A percentile compares a stretch with the other conserved stretches of the same genome.
Conservation (phyloP, 192 early-diverging fungal species). For the Podila epigama region DNA sequence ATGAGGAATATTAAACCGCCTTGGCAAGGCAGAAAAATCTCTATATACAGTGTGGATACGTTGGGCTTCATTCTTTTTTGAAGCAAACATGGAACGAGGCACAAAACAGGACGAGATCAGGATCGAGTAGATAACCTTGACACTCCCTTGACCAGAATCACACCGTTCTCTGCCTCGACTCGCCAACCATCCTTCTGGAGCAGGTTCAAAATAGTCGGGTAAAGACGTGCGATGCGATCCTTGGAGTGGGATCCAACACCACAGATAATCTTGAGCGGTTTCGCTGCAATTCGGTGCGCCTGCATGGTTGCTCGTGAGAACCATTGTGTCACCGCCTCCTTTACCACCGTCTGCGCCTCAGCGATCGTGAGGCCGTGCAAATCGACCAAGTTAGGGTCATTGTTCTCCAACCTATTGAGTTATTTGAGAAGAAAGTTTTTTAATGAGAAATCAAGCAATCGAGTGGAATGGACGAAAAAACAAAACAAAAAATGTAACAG, state of each 20-base stretch:
- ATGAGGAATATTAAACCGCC: too few relatives aligned
- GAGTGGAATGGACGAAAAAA: not conserved
- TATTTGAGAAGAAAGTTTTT: not conserved
- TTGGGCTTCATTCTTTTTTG: too few relatives aligned
- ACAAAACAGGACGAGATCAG: too few relatives aligned
- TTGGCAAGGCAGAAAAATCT: too few relatives aligned
- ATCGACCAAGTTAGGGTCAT: constrained; percentile 67
- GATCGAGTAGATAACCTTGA: constrained; percentile 8
- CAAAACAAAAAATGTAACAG: not conserved
- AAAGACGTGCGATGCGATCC: constrained; percentile 61
- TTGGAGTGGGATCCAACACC: constrained; percentile 73
- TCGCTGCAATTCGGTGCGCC: constrained; percentile 12
- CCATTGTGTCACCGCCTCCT: constrained; percentile 68
- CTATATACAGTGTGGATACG: too few relatives aligned
- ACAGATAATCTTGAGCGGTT: constrained; percentile 71
- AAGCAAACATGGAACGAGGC: too few relatives aligned
- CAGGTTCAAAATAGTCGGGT: constrained; percentile 55
- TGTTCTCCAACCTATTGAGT: constrained; percentile 44
- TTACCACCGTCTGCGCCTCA: constrained; percentile 66
- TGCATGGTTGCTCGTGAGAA: constrained; percentile 55
- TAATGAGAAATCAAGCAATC: not conserved
- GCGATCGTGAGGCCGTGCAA: constrained; percentile 71
- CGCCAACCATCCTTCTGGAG: constrained; percentile 65
- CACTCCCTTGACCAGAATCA: constrained; percentile 59
- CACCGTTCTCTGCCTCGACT: constrained; percentile 61